Conservation (phyloP, 177 flowering plant species). For the Telopea speciosissima region DNA sequence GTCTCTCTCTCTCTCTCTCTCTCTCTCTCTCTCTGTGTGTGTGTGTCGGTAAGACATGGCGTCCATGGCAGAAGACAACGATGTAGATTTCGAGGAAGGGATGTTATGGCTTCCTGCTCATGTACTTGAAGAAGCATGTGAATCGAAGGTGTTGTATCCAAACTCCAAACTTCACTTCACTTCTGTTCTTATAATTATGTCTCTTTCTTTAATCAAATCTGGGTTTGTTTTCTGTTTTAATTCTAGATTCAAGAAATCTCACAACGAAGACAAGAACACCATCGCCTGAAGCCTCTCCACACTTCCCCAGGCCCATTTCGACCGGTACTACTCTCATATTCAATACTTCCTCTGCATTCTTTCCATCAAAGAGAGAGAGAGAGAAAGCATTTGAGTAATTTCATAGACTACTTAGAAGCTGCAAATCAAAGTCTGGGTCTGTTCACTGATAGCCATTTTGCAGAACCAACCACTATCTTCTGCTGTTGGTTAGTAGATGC, state of each 20-base stretch:
- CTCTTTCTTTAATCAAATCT: too few relatives aligned
- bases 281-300: not conserved
- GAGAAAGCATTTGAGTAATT: not conserved
- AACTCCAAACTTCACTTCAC: not conserved
- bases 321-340: not conserved
- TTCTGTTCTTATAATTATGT: too few relatives aligned
- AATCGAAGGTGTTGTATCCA: constrained; percentile 13
- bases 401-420: too few relatives aligned
- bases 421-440: too few relatives aligned
- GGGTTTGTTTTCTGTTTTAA: too few relatives aligned
- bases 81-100: constrained; percentile 21
- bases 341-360: not conserved
- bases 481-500: too few relatives aligned
- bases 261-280: too few relatives aligned
- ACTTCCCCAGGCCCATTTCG: not conserved
- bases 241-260: too few relatives aligned
- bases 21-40: constrained; percentile 1
- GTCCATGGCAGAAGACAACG: constrained; percentile 12
- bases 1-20: not conserved
- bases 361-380: not conserved
- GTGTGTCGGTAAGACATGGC: not conserved
- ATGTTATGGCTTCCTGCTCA: constrained; percentile 21
- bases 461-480: too few relatives aligned
- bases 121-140: constrained; percentile 19
- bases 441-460: too few relatives aligned